phyloP scores from a whole-genome alignment of 2,329 filamentous ascomycete genomes.

The Penicillium sp. region DNA sequence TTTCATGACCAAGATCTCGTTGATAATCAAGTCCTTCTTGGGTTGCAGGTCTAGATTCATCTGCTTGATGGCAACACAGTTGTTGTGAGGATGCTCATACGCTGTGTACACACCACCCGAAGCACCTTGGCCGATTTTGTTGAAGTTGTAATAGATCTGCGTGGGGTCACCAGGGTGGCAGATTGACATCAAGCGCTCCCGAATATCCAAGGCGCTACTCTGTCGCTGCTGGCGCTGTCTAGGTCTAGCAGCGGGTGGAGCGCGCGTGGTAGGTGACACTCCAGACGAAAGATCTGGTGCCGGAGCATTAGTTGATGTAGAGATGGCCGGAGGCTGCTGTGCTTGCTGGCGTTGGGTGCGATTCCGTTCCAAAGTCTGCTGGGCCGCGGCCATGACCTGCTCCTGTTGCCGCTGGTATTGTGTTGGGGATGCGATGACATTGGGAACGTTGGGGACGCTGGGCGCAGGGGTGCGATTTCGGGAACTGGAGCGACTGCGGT shows the following conservation, averaged over 20 bases:
- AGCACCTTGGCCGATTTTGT: constrained; percentile 95
- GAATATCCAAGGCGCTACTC: constrained; percentile 78
- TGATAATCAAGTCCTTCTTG: constrained; percentile 98
- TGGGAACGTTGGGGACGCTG: constrained; percentile 39
- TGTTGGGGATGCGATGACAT: constrained; percentile 40
- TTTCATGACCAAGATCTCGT: constrained; percentile 99
- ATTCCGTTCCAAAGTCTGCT: constrained; percentile 71
- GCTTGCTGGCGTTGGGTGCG: constrained; percentile 68
- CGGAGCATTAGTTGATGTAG: constrained; percentile 43
- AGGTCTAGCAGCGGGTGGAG: constrained; percentile 63
- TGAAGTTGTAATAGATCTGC: constrained; percentile 80
- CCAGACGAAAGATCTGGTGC: constrained; percentile 39
- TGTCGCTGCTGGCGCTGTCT: constrained; percentile 75
- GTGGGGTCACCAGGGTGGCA: constrained; percentile 88
- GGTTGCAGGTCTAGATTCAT: constrained; percentile 99
- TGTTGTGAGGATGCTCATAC: constrained; percentile 78
- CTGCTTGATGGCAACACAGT: constrained; percentile 96
- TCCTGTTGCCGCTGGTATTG: constrained; percentile 72
- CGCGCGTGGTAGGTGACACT: constrained; percentile 38
- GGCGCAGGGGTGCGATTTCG: constrained; percentile 57
- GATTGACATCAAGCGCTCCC: constrained; percentile 79
- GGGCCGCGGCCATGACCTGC: constrained; percentile 75
- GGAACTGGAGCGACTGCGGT: constrained; percentile 68
- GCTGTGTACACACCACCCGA: constrained; percentile 95
- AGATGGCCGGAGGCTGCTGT: constrained; percentile 33